These are phyloP conservation scores for Trichophyton verrucosum DNA, from an alignment of 2,329 filamentous ascomycete species.

Conservation along the genomic window DNA sequence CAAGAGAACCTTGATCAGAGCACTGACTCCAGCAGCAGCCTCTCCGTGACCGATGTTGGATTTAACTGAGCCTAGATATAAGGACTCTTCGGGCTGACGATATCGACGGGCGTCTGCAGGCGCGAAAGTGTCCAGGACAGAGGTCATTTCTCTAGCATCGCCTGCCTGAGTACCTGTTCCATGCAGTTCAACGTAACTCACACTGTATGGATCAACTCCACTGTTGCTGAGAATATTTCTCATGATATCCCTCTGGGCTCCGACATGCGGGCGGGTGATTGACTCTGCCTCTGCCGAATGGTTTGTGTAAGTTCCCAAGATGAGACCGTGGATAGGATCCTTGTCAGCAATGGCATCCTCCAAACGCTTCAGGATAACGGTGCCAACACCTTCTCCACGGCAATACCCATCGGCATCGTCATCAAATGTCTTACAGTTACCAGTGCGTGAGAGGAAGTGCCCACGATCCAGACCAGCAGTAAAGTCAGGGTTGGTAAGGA, in stretches of 20 bases:
- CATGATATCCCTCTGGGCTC: conserved; percentile 56
- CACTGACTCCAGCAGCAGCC: conserved; percentile 22
- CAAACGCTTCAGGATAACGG: conserved; percentile 59
- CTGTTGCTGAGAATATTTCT: conserved; percentile 58
- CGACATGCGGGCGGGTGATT: conserved; percentile 71
- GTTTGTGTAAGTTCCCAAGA: conserved; percentile 46
- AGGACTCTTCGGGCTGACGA: background rate
- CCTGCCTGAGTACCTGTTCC: conserved; percentile 69
- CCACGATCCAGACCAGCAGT: conserved; percentile 32
- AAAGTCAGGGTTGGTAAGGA: conserved; percentile 11
- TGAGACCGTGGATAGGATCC: conserved; percentile 51
- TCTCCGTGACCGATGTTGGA: conserved; percentile 26
- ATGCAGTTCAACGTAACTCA: conserved; percentile 82
- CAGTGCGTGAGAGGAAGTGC: conserved; percentile 48
- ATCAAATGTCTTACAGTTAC: conserved; percentile 41
- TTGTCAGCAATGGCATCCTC: conserved; percentile 61
- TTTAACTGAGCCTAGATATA: conserved; percentile 12
- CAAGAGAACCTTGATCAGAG: conserved; percentile 23
- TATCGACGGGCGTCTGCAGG: conserved; percentile 23
- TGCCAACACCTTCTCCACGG: conserved; percentile 49
- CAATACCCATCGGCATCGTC: conserved; percentile 49
- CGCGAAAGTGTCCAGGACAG: conserved; percentile 36
- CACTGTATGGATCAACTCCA: conserved; percentile 60
- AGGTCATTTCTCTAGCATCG: conserved; percentile 64
- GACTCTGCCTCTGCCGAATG: conserved; percentile 78